phyloP scores from a whole-genome alignment of 192 early-diverging fungal species.

The Rhizoclosmatium sp. region DNA sequence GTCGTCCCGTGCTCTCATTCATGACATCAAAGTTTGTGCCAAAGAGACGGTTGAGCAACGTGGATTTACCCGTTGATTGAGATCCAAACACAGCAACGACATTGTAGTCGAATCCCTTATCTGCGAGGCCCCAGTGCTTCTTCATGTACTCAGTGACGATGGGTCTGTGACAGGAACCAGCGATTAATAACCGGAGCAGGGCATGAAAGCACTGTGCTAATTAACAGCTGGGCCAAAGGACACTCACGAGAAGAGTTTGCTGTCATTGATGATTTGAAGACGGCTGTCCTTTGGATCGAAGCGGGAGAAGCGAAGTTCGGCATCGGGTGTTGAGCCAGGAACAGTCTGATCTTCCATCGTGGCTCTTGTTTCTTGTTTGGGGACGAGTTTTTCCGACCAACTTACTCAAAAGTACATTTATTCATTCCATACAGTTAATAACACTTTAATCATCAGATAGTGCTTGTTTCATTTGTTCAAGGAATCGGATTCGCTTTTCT shows the following conservation, averaged over 20 bases:
- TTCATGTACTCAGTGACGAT: conserved; percentile 80
- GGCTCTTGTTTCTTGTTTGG: background rate
- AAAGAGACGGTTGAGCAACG: conserved; percentile 94
- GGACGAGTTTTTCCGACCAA: background rate
- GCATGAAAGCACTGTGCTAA: background rate
- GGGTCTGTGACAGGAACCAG: conserved; percentile 54
- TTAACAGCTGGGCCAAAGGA: background rate
- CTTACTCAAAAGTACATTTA: background rate
- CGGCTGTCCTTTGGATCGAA: conserved; percentile 46
- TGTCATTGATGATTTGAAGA: conserved; percentile 80
- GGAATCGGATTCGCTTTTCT: background rate
- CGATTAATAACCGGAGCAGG: background rate
- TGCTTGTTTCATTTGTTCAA: background rate
- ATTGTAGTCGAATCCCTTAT: conserved; percentile 94
- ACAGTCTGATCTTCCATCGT: conserved; percentile 1
- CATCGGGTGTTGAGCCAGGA: conserved; percentile 14
- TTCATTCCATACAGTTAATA: background rate
- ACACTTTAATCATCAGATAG: background rate
- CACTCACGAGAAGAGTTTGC: conserved; percentile 80
- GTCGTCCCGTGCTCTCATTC: conserved; percentile 79
- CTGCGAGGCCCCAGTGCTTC: conserved; percentile 78
- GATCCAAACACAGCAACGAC: conserved; percentile 98
- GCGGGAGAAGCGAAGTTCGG: conserved; percentile 32
- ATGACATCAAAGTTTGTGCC: conserved; percentile 96
- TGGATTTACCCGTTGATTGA: conserved; percentile 98